Conservation (phyloP, 306 rosid species). For the Acacia confusa region DNA sequence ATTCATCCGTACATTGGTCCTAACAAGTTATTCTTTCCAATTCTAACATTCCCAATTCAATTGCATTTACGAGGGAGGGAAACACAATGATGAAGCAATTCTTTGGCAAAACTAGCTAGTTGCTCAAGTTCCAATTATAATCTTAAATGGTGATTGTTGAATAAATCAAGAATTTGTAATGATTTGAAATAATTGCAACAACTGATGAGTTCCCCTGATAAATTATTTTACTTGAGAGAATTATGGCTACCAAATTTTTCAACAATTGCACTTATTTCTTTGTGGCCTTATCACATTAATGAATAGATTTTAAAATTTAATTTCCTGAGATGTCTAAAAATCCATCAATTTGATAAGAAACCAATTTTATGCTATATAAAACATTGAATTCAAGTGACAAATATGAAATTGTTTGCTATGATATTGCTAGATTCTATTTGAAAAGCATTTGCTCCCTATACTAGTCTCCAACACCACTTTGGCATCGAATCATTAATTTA, state of each 20-base stretch:
- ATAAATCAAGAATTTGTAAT: not conserved
- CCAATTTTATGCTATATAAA: not conserved
- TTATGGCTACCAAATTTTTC: not conserved
- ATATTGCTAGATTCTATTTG: not conserved
- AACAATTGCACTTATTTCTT: too few species aligned
- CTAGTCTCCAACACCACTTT: not conserved
- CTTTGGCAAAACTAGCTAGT: too few species aligned
- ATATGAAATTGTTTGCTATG: not conserved
- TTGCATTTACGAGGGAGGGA: too few species aligned
- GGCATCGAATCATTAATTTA: not conserved
- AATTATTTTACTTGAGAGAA: not conserved
- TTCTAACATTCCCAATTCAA: too few species aligned
- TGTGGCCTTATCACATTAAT: too few species aligned
- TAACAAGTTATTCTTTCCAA: too few species aligned
- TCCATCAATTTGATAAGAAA: not conserved
- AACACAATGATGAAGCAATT: too few species aligned
- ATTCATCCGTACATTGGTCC: too few species aligned
- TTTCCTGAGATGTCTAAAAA: not conserved
- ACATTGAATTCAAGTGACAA: not conserved
- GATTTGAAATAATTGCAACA: not conserved
- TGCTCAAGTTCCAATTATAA: too few species aligned
- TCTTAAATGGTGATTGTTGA: too few species aligned
- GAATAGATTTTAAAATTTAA: not conserved
- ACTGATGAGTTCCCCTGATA: not conserved
- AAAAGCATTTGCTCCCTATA: not conserved